phyloP scores from a whole-genome alignment of 306 rosid species.

The Benincasa hispida region DNA sequence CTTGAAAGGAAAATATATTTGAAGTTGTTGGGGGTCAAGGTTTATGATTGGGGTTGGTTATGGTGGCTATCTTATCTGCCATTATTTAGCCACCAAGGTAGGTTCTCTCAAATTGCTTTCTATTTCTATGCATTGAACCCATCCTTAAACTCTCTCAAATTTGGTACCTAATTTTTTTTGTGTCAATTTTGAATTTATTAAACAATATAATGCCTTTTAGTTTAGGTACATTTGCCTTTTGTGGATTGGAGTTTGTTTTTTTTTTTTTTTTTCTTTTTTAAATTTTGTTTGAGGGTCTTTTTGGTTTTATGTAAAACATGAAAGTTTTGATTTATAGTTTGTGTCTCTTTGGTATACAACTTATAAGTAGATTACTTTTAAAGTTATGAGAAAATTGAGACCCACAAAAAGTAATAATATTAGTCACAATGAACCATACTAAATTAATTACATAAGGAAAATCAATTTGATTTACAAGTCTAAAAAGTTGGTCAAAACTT shows the following conservation, averaged over 20 bases:
- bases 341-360: no score
- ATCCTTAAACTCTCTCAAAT: not conserved
- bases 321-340: no score
- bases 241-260: no score
- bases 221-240: not conserved
- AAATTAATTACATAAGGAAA: not conserved
- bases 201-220: not conserved
- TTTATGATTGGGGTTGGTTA: not conserved
- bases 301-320: no score
- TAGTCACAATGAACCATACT: not conserved
- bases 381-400: not conserved
- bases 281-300: not conserved
- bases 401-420: not conserved
- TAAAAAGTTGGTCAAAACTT: not conserved
- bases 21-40: not conserved
- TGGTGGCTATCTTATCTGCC: not conserved
- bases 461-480: not conserved
- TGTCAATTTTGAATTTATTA: not conserved
- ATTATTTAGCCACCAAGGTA: conserved; percentile 1
- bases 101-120: not conserved
- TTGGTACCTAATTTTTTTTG: not conserved
- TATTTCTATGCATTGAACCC: not conserved
- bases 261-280: no score
- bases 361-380: no score
- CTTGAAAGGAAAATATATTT: not conserved